Conservation (phyloP, 305 asterid genomes). For the Vinca major region DNA sequence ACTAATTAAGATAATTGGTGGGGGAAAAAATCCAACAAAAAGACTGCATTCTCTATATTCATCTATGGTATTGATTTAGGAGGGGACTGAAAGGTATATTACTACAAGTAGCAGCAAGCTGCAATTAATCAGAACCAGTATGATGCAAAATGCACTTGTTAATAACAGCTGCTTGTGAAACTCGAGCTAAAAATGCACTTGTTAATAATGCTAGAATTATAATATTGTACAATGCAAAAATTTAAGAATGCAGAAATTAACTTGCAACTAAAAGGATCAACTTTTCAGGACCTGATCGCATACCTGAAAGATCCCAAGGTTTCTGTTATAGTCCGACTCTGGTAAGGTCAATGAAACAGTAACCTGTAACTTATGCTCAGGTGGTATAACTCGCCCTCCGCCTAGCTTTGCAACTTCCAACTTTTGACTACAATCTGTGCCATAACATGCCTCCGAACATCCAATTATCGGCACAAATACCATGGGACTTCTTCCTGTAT, state of each 20-base stretch:
- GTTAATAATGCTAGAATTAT: background rate
- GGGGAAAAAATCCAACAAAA: background rate
- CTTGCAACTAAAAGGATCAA: background rate
- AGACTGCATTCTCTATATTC: background rate
- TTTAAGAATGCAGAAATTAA: background rate
- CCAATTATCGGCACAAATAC: constrained; percentile 54
- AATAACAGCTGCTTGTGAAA: background rate
- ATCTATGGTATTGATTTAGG: background rate
- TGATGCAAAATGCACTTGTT: background rate
- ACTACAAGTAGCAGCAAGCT: background rate
- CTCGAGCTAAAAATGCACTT: background rate
- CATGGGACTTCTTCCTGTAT: constrained; percentile 59
- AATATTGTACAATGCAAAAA: background rate
- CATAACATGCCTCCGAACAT: constrained; percentile 25
- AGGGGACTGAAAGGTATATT: background rate
- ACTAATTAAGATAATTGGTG: background rate
- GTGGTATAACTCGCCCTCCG: constrained; percentile 49
- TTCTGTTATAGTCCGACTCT: constrained; percentile 72
- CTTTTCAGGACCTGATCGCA: constrained; percentile 5
- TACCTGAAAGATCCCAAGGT: constrained; percentile 95
- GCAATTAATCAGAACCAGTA: background rate
- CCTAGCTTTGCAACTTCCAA: constrained; percentile 26
- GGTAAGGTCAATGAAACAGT: constrained; percentile 61
- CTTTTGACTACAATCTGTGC: constrained; percentile 31
- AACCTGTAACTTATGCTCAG: constrained; percentile 58